phyloP scores from a whole-genome alignment of 352 stramenopile genomes.

The Achlya hypogyna region DNA sequence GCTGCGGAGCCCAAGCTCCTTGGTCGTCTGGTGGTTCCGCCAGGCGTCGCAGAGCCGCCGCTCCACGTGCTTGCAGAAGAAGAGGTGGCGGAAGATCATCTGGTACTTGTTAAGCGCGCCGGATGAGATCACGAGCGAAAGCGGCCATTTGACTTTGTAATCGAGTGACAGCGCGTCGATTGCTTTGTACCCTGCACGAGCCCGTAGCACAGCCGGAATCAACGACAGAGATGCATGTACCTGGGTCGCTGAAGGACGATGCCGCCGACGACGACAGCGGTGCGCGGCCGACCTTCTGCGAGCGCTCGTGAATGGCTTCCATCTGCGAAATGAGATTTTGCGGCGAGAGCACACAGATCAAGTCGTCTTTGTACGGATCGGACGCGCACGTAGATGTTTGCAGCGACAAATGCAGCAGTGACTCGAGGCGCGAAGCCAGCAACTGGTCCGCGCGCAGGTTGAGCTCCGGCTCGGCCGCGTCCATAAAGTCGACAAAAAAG shows the following conservation, averaged over 20 bases:
- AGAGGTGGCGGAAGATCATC: conserved; percentile 98
- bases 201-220: background rate
- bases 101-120: conserved; percentile 95
- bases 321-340: conserved; percentile 89
- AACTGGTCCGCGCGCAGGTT: conserved; percentile 81
- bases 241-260: conserved; percentile 51
- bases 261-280: conserved; percentile 64
- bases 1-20: conserved; percentile 81
- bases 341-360: conserved; percentile 80
- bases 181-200: conserved; percentile 66
- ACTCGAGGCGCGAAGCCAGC: conserved; percentile 85
- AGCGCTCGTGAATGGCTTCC: conserved; percentile 84
- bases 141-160: conserved; percentile 94
- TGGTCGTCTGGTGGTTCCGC: conserved; percentile 92
- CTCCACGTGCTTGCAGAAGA: conserved; percentile 99
- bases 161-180: conserved; percentile 96
- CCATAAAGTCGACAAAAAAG: conserved; percentile 98
- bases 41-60: conserved; percentile 91
- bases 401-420: conserved; percentile 89
- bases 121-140: conserved; percentile 95
- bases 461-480: conserved; percentile 93
- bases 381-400: conserved; percentile 87
- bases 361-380: conserved; percentile 85
- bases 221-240: conserved; percentile 12
- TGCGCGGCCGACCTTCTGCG: conserved; percentile 48